Evolutionary conservation across 306 rosid species (phyloP), one percentile per base, ranked within the genome.

Genomic region (Vigna reflexopilosa): DNA sequence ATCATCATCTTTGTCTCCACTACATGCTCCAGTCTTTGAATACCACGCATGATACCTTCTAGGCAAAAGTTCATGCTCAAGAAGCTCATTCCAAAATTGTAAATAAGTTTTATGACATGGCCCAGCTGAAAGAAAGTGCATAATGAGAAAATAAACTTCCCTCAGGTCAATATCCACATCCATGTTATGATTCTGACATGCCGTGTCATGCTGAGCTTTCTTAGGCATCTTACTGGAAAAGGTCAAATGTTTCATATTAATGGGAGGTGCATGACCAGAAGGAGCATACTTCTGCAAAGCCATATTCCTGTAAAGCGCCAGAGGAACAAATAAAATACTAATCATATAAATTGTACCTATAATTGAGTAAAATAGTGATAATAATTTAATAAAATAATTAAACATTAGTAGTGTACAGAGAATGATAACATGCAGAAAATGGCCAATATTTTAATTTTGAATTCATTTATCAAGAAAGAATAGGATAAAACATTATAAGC

Each of bases 11-110:
- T 81, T 92, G 82, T 87, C 86, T 76, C 88, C 97, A 82, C 90
- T 84, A 6, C 11, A 86, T 28, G 64, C 22, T 56, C 93, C 98
- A 36, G 85, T 93, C 82, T 97, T 93, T 77, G 99, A 93, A 86
- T 91, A 96, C 98, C 98, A 91, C 65, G 97, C 89, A 80, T 93
- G 99, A 86, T 93, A 93, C 81, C 99, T 87, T 93, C 97, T 90
- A 77, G 99, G 99, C 86, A 96, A 87, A 56, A 96, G 97, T 77
- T 91, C 90, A 77, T 93, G 97, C 81, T 93, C 99, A 47, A 86
- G 88, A 69, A 96, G 99, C 80, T 96, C 99, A 78, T 96, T 90
- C 93, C 91, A 84, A 4, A 96, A 87, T 76, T 93, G 91, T 47
- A 76, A 82, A 80, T 68, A 89, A 80, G 99, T 91, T 78, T 88